phyloP scores from a whole-genome alignment of 192 early-diverging fungal genomes.

The Pilaira anomala region DNA sequence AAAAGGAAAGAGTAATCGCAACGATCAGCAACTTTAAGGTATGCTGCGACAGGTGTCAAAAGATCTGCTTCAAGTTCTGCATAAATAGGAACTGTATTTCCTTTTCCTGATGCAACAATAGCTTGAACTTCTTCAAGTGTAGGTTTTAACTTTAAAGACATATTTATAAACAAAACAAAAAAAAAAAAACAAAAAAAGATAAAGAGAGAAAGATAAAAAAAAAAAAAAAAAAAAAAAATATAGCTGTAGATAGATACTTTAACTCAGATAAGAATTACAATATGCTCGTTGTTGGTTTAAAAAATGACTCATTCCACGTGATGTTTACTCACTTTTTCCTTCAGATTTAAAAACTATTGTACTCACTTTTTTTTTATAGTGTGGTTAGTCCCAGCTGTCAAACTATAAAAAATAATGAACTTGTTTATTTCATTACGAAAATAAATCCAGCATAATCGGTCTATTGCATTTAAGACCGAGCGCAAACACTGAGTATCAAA shows the following conservation, averaged over 20 bases:
- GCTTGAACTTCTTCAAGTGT: constrained; percentile 66
- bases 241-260: constrained; percentile 76
- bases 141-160: constrained; percentile 55
- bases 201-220: not conserved
- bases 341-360: no score
- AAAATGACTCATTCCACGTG: not conserved
- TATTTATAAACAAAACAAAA: constrained; percentile 41
- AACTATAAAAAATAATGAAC: no score
- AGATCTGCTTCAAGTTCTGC: constrained; percentile 85
- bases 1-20: constrained; percentile 92
- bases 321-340: not conserved
- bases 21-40: constrained; percentile 79
- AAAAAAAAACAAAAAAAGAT: constrained; percentile 21
- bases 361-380: no score
- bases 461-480: no score
- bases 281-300: not conserved
- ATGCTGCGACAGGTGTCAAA: constrained; percentile 94
- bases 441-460: no score
- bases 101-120: constrained; percentile 56
- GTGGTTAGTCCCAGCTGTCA: no score
- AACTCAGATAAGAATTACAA: constrained; percentile 1
- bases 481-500: no score
- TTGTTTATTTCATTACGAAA: no score
- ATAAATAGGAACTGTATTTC: constrained; percentile 92
- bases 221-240: constrained; percentile 8